phyloP scores from a whole-genome alignment of 306 rosid species.

The Spatholobus suberectus region DNA sequence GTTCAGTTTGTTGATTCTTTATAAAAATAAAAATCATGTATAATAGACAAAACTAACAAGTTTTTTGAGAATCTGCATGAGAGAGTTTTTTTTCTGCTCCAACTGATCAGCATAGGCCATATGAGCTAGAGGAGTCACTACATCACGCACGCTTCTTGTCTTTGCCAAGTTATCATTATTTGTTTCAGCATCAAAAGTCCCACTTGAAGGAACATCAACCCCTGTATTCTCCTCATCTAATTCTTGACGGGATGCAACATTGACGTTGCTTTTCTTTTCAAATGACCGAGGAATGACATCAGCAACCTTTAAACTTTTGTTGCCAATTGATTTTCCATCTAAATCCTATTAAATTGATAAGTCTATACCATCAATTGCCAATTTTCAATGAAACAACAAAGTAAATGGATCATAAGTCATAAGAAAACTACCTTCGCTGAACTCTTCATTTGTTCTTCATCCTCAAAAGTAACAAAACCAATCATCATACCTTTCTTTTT shows the following conservation, averaged over 20 bases:
- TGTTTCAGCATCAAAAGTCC: slow-evolving; percentile 49
- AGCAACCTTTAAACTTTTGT: slow-evolving; percentile 68
- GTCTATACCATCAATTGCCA: neutral
- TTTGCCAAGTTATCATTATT: slow-evolving; percentile 49
- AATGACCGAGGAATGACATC: slow-evolving; percentile 78
- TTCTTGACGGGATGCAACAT: slow-evolving; percentile 26
- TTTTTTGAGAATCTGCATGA: slow-evolving; percentile 75
- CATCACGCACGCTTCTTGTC: slow-evolving; percentile 68
- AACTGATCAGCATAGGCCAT: slow-evolving; percentile 84
- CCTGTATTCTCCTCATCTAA: slow-evolving; percentile 44
- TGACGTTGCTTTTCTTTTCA: slow-evolving; percentile 63
- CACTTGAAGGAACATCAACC: slow-evolving; percentile 44
- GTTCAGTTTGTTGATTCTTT: slow-evolving; percentile 10
- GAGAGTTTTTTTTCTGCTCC: slow-evolving; percentile 81
- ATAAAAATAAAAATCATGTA: slow-evolving; percentile 2
- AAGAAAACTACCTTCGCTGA: slow-evolving; percentile 63
- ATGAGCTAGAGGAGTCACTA: slow-evolving; percentile 90
- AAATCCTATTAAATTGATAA: slow-evolving; percentile 57
- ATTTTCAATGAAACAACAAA: slow-evolving; percentile 28
- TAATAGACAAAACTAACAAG: slow-evolving; percentile 57
- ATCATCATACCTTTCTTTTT: slow-evolving; percentile 85
- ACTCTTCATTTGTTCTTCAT: slow-evolving; percentile 67
- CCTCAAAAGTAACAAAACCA: slow-evolving; percentile 77
- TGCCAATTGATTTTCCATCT: slow-evolving; percentile 72
- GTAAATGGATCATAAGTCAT: slow-evolving; percentile 25